Base-by-base conservation (phyloP, 306 rosid species). In the Prunus kanzakura region DNA sequence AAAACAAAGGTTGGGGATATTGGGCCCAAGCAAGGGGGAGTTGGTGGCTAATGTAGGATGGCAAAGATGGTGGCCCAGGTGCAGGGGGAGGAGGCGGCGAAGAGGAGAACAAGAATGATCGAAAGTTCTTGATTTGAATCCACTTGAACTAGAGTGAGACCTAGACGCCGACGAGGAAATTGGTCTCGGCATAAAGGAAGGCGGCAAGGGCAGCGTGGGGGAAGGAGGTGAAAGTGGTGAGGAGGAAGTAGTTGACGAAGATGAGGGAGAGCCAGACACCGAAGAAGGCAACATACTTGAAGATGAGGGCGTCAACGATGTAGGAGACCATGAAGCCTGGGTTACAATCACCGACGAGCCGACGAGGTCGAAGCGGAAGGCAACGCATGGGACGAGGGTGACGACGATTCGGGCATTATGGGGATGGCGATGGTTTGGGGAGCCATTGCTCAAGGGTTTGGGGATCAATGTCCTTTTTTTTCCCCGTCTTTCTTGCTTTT, bases 281-380 rank as follows among this genome's bases (percentile, higher is more conserved):
- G 81, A 96, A 83, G 92, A 96, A 92, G 45, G 96, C 86, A 0
- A 89, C 93, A 32, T 91, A 83, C 79, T 96, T 96, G 71, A 88
- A 86, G 78, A 76, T 83, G 69, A 96, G 87, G 62, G 96, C 85
- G 67, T 96, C 98, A n/a, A 96, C 79, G 87, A 96, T 91, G 86
- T 96, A 96, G 32, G 99, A 75, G 78, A 92, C 72, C 99, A 96
- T 91, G 13, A 96, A 92, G 66, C 99, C 96, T 1, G 74, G 64
- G 94, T 87, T n/a, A 90, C 87, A 43, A 83, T 56, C 4, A 96
- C 98, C 12, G 91, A 52, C 14, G 90, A 63, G 76, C 97, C 96
- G 22, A 97, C 96, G 64, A 96, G 92, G 89, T 96, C 98, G 41
- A 96, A 91, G 66, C 92, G 91, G 89, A 91, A 87, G 45, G 86